A percentile compares a stretch with the other conserved stretches of the same genome.
phyloP scores from a whole-genome alignment of 352 stramenopile genomes.

The Phytophthora cactorum region DNA sequence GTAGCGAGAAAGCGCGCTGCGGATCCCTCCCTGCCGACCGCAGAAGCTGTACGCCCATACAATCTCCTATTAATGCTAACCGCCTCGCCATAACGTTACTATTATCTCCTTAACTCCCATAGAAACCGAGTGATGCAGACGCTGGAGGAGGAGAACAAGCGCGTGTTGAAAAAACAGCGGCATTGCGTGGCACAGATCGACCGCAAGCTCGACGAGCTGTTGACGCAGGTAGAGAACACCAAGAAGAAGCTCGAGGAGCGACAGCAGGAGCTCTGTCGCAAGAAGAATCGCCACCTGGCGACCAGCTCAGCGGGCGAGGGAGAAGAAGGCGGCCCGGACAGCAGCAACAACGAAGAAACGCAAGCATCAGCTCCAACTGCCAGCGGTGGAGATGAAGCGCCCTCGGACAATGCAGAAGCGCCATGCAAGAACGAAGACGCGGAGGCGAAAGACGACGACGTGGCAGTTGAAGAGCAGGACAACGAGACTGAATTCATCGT shows the following conservation, averaged over 20 bases:
- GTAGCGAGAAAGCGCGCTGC: neutral
- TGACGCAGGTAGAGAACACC: conserved; percentile 63
- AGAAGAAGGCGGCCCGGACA: conserved; percentile 7
- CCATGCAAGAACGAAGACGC: conserved; percentile 11
- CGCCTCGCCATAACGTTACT: neutral
- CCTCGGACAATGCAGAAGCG: neutral
- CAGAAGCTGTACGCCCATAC: neutral
- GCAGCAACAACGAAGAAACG: conserved; percentile 8
- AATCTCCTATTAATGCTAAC: neutral
- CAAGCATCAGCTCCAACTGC: conserved; percentile 3
- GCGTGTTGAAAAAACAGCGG: conserved; percentile 79
- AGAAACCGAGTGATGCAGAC: conserved; percentile 48
- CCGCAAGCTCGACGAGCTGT: conserved; percentile 64
- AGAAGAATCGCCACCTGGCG: conserved; percentile 51
- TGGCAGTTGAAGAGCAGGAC: conserved; percentile 53
- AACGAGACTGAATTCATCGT: conserved; percentile 73
- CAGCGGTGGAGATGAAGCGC: neutral
- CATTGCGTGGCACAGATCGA: conserved; percentile 67
- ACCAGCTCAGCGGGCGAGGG: conserved; percentile 20
- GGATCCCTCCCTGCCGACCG: too few relatives aligned
- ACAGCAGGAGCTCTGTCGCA: conserved; percentile 66
- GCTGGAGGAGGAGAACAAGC: conserved; percentile 62
- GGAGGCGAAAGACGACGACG: conserved; percentile 36
- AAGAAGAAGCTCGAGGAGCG: conserved; percentile 65
- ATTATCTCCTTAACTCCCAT: neutral